phyloP scores from a whole-genome alignment of 1,139 yeast species.

The Geotrichum aggregatum region DNA sequence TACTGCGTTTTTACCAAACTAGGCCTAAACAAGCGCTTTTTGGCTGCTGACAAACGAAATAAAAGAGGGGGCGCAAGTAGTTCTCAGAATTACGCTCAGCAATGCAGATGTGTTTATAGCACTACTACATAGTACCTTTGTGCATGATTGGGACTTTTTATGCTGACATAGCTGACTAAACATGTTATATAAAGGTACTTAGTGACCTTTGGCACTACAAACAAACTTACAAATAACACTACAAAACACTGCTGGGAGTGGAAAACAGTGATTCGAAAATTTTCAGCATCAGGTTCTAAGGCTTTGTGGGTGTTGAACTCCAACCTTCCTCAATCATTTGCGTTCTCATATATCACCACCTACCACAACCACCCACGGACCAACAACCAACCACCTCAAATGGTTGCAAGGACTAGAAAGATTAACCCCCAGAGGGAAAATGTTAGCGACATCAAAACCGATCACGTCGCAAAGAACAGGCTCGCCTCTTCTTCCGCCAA shows the following conservation, averaged over 20 bases:
- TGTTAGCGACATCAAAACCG: slow-evolving; percentile 21
- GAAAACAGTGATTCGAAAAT: slow-evolving; percentile 1
- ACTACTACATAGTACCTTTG: neutral
- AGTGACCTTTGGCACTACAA: neutral
- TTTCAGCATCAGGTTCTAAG: no score
- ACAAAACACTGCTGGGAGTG: neutral
- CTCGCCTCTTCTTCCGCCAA: slow-evolving; percentile 28
- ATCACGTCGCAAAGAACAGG: slow-evolving; percentile 27
- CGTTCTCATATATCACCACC: neutral
- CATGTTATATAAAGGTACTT: neutral
- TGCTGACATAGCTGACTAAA: neutral
- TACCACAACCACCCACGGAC: neutral
- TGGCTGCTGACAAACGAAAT: no score
- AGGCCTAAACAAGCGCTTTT: no score
- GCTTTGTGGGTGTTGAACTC: no score
- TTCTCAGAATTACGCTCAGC: neutral
- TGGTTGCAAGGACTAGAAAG: slow-evolving; percentile 25
- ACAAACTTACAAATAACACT: neutral
- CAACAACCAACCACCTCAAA: slow-evolving; percentile 10
- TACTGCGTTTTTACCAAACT: no score
- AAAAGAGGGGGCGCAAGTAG: neutral
- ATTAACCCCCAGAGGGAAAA: slow-evolving; percentile 27
- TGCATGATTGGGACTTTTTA: neutral
- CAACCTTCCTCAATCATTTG: neutral
- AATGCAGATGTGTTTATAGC: neutral